Evolutionary conservation across 352 stramenopile genomes (phyloP).

Genomic region (Phytophthora podocarpi): DNA sequence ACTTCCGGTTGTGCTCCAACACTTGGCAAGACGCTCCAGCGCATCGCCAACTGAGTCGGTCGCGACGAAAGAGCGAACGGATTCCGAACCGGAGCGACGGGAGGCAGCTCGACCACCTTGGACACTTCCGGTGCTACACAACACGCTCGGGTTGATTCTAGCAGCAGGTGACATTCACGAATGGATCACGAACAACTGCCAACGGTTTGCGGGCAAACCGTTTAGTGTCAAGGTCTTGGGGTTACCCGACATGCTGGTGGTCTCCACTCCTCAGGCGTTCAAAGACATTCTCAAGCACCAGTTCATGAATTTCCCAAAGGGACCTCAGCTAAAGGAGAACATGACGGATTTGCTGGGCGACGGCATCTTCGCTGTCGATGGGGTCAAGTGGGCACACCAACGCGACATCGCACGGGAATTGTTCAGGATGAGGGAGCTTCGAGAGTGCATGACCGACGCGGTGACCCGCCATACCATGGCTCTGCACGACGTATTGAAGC

Average conservation of each 20-base stretch:
- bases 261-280: constrained; percentile 32
- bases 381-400: constrained; percentile 63
- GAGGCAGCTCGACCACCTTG: constrained; percentile 8
- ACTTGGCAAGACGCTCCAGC: constrained; percentile 4
- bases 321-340: constrained; percentile 30
- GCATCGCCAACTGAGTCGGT: neutral
- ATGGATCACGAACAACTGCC: constrained; percentile 20
- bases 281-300: constrained; percentile 62
- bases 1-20: constrained; percentile 18
- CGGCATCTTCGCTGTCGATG: constrained; percentile 75
- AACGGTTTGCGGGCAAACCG: constrained; percentile 32
- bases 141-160: constrained; percentile 18
- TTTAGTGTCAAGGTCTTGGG: constrained; percentile 46
- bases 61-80: neutral
- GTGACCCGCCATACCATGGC: constrained; percentile 36
- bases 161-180: constrained; percentile 11
- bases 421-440: constrained; percentile 58
- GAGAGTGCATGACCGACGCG: constrained; percentile 38
- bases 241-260: constrained; percentile 22
- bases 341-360: constrained; percentile 61
- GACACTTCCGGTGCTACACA: constrained; percentile 25
- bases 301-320: constrained; percentile 80
- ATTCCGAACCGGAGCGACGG: constrained; percentile 12
- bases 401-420: constrained; percentile 83
- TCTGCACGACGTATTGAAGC: constrained; percentile 33